phyloP scores from a whole-genome alignment of 768 basidiomycete genomes.

The Podaxis sp. region DNA sequence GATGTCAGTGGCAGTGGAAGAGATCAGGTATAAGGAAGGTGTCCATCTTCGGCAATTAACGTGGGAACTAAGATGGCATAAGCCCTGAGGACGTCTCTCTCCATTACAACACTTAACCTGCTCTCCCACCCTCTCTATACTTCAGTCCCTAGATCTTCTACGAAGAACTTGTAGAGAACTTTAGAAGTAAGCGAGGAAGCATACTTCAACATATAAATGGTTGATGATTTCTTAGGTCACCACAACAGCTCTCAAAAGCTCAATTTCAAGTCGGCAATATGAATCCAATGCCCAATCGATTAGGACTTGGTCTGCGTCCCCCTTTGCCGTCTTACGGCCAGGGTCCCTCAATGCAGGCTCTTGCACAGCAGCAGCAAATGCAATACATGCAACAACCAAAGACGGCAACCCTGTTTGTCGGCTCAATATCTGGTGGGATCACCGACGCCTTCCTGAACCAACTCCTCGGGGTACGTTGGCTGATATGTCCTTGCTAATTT shows the following conservation, averaged over 20 bases:
- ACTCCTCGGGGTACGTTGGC: slow-evolving; percentile 64
- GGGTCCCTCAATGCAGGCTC: slow-evolving; percentile 88
- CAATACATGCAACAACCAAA: slow-evolving; percentile 71
- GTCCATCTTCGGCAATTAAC: slow-evolving; percentile 11
- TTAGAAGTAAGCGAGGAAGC: not conserved
- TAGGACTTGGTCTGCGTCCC: slow-evolving; percentile 87
- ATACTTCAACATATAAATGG: not conserved
- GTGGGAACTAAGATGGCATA: slow-evolving; percentile 16
- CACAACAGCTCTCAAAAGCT: slow-evolving; percentile 1
- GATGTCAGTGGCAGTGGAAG: not conserved
- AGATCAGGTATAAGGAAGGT: slow-evolving; percentile 1
- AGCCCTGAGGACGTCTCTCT: slow-evolving; percentile 6
- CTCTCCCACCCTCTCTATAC: not conserved
- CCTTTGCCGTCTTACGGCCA: slow-evolving; percentile 87
- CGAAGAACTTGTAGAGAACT: not conserved
- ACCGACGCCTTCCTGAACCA: slow-evolving; percentile 79
- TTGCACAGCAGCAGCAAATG: slow-evolving; percentile 83
- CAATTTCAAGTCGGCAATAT: not conserved
- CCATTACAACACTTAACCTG: not conserved
- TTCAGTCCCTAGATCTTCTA: not conserved
- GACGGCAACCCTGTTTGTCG: slow-evolving; percentile 82
- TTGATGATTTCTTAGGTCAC: not conserved
- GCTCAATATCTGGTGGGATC: slow-evolving; percentile 92
- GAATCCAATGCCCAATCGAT: slow-evolving; percentile 72
- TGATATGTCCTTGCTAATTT: slow-evolving; percentile 1